Percentiles rank a stretch among this genome's conserved stretches.
phyloP scores from a whole-genome alignment of 306 rosid genomes.

The Macrotyloma uniflorum region DNA sequence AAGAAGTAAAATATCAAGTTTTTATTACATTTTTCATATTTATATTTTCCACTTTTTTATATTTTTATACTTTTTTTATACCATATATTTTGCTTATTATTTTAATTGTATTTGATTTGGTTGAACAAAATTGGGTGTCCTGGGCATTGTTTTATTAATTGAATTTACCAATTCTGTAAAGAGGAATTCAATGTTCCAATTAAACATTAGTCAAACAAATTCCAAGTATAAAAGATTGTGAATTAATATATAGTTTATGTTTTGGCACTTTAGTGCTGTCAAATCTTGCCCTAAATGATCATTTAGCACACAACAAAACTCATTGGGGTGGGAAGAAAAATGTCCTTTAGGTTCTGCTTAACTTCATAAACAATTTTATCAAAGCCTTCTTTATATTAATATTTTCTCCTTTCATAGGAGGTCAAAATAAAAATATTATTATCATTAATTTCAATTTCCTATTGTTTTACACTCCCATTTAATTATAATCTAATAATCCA shows the following conservation, averaged over 20 bases:
- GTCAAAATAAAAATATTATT: constrained; percentile 6
- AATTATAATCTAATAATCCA: not conserved
- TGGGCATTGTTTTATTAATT: constrained; percentile 27
- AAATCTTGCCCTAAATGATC: constrained; percentile 50
- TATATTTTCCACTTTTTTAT: no score
- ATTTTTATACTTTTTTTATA: no score
- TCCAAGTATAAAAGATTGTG: constrained; percentile 11
- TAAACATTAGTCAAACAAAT: constrained; percentile 48
- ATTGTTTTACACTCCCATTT: no score
- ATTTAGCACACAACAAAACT: constrained; percentile 25
- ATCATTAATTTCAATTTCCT: constrained; percentile 29
- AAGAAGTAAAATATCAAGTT: no score
- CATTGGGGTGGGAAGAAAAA: constrained; percentile 13
- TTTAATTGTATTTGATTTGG: no score
- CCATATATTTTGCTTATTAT: no score
- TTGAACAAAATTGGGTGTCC: no score
- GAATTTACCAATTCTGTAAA: constrained; percentile 20
- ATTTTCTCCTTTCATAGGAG: not conserved
- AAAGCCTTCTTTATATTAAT: not conserved
- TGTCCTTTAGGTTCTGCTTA: not conserved
- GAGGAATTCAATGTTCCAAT: constrained; percentile 53
- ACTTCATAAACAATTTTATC: not conserved
- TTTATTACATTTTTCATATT: no score
- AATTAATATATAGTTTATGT: constrained; percentile 14
- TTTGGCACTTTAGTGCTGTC: constrained; percentile 62